Base-by-base conservation (phyloP, 2,329 filamentous ascomycete species). In the Tympanopsis confertula region DNA sequence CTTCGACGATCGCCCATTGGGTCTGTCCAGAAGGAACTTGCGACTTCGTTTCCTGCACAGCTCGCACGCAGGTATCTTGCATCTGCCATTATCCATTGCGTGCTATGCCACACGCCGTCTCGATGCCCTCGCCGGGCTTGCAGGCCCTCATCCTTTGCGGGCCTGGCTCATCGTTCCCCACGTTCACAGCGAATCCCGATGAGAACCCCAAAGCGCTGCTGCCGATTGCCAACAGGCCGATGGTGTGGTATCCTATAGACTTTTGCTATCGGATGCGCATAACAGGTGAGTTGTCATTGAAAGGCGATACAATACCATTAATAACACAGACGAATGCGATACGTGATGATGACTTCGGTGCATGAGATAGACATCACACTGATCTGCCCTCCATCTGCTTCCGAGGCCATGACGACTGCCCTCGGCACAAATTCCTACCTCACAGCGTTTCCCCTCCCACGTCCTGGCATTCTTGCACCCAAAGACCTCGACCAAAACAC, bases 201-300 rank as follows among this genome's bases (percentile, higher is more conserved):
- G 81, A 88, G 52, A 79, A 84, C 43, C 84, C 85, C 7, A 91
- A 91, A 60, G 84, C 85, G 7, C 71, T 91, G 17, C 62, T 91
- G 5, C 85, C 85, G 4, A 82, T 91, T 42, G 85, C 85, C 24
- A 91, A 91, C 56, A 64, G 85, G 47, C 85, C 85, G 1, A 91
- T 91, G 85, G 80, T 91, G 35, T 89, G 86, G 82, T 91, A 91
- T 55, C 80, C 85, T 4, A 73, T 91, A 29, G 84, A 89, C 50
- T 89, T 86, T 62, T 89, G 84, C 59, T 83, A 86, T 52, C 76
- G 84, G 26, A 84, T 82, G 56, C 84, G 85, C 47, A 75, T 88
- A 46, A 83, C 79, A 51, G 69, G 82, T 84, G 58, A 58, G 72
- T 57, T 33, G 36, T 37, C 24, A n/a, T 33, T 17, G 35, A 13